phyloP scores from a whole-genome alignment of 495 filamentous ascomycete genomes.

The Cryomyces antarcticus region DNA sequence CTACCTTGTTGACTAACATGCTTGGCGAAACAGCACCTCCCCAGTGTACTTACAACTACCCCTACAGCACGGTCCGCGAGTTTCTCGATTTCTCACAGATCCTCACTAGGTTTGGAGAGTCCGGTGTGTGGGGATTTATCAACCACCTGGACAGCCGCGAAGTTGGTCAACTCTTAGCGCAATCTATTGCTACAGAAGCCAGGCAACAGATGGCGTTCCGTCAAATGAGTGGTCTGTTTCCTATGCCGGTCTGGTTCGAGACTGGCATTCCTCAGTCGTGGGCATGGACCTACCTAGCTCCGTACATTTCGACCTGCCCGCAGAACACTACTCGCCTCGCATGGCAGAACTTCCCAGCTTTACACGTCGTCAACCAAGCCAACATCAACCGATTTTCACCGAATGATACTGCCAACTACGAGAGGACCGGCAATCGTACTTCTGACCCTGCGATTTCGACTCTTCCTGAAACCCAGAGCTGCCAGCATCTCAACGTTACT shows the following conservation, averaged over 20 bases:
- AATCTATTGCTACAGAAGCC: slow-evolving; percentile 62
- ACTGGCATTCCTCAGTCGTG: slow-evolving; percentile 66
- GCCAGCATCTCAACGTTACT: slow-evolving; percentile 27
- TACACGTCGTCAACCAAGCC: too few relatives aligned
- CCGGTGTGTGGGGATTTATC: slow-evolving; percentile 48
- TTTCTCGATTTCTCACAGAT: slow-evolving; percentile 78
- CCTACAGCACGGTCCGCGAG: slow-evolving; percentile 54
- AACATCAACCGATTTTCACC: slow-evolving; percentile 19
- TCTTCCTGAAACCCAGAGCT: slow-evolving; percentile 23
- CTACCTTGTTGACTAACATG: slow-evolving; percentile 61
- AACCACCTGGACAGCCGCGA: slow-evolving; percentile 24
- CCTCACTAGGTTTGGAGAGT: slow-evolving; percentile 62
- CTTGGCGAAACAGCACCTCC: slow-evolving; percentile 49
- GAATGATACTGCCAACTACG: slow-evolving; percentile 29
- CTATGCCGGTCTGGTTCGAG: slow-evolving; percentile 47
- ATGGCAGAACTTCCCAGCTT: slow-evolving; percentile 24
- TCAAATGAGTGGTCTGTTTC: too few relatives aligned
- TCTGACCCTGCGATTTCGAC: slow-evolving; percentile 24
- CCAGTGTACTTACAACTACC: slow-evolving; percentile 26
- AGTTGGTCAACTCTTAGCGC: slow-evolving; percentile 48
- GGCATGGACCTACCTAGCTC: slow-evolving; percentile 71
- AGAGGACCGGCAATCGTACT: slow-evolving; percentile 29
- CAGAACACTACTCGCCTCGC: slow-evolving; percentile 49
- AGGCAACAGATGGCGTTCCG: slow-evolving; percentile 58
- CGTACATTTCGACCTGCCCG: slow-evolving; percentile 66